Base-by-base conservation (phyloP, 1,284 basidiomycete genomes). In the Cryptococcus wingfieldii region DNA sequence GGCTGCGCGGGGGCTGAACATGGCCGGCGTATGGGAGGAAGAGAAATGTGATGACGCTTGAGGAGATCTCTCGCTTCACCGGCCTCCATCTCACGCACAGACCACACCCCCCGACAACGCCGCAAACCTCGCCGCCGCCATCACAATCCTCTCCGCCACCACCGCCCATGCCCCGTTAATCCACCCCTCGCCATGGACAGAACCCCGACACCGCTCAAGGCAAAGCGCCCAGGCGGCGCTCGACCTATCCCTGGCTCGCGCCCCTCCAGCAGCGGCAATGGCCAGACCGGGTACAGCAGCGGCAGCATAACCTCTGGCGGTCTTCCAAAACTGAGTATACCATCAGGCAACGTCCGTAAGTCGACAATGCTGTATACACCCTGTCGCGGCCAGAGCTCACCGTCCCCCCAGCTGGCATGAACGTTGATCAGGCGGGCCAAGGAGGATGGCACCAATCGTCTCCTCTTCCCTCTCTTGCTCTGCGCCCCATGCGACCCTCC, bases 291-390 rank as follows among this genome's bases (percentile, higher is more conserved):
- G 44, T 31, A 23, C 44, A 47, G n/a, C 31, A n/a, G 37, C 18
- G 37, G 34, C 16, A 14, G 28, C 19, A 9, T 14, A 28, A 18
- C 31, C 6, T 13, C 28, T 23, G n/a, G 39, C 14, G 16, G 38
- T 47, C 18, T 48, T 45, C 69, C 71, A 1, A 66, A 65, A 50
- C 57, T 77, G 5, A 56, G 53, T 45, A 77, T 77, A 28, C 76
- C 76, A 8, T 38, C 53, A 23, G 76, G 70, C 39, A 77, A 77
- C 54, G 72, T 77, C 61, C 76, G 76, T 77, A 61, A 74, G 76
- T 75, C 9, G 1, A 0, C 13, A 18, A 38, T 28, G 25, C 25
- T 31, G 16, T 10, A 10, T 10, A 10, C 8, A 10, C 25, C 7
- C 8, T 46, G 45, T 34, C 31, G 31, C 7, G 19, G 27, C 16